phyloP scores from a whole-genome alignment of 1,284 basidiomycete genomes.

The Microbotryum silenes-acaulis region DNA sequence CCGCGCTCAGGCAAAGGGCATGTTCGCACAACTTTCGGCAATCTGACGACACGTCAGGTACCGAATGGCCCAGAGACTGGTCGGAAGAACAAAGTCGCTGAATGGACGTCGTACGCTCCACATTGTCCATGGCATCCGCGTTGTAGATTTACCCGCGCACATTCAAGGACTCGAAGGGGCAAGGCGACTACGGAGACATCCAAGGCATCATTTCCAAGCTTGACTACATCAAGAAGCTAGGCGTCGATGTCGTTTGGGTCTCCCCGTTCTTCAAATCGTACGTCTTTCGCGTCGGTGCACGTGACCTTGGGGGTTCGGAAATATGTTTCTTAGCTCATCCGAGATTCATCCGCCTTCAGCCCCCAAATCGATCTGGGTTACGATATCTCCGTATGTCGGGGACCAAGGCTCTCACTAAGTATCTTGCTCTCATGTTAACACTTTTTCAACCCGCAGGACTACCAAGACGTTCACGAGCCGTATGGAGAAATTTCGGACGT shows the following conservation, averaged over 20 bases:
- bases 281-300: background rate
- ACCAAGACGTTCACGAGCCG: slow-evolving; percentile 59
- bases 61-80: no score
- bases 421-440: no score
- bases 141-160: slow-evolving; percentile 60
- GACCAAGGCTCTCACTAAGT: no score
- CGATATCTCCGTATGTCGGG: slow-evolving; percentile 32
- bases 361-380: slow-evolving; percentile 5
- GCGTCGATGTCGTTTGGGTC: slow-evolving; percentile 65
- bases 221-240: slow-evolving; percentile 62
- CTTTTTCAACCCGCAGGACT: slow-evolving; percentile 45
- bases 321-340: no score
- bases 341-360: background rate
- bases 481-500: slow-evolving; percentile 69
- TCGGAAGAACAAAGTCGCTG: no score
- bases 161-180: slow-evolving; percentile 64
- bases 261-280: slow-evolving; percentile 59
- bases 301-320: background rate
- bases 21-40: no score
- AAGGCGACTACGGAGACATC: slow-evolving; percentile 63
- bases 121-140: background rate
- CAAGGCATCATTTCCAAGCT: slow-evolving; percentile 58
- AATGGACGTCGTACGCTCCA: background rate
- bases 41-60: no score
- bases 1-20: no score